phyloP scores from a whole-genome alignment of 768 basidiomycete genomes.

The Fomitopsis serialis region DNA sequence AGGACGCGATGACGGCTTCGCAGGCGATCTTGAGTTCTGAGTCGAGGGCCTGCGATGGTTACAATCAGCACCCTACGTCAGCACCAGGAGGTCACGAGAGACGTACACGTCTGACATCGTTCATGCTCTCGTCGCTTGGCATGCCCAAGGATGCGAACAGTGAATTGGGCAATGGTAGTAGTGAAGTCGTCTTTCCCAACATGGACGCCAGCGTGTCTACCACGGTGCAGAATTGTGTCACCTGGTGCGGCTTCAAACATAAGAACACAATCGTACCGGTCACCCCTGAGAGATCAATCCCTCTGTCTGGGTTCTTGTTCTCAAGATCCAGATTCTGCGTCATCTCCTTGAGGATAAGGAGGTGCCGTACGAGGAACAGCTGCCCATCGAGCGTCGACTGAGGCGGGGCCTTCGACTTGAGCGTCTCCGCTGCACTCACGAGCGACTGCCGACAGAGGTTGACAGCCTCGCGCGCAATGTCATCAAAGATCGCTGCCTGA shows the following conservation, averaged over 20 bases:
- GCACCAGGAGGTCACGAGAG: background rate
- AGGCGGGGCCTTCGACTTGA: conserved; percentile 46
- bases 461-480: conserved; percentile 93
- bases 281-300: conserved; percentile 44
- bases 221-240: background rate
- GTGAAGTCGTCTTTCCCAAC: conserved; percentile 52
- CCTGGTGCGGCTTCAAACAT: background rate
- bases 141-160: conserved; percentile 69
- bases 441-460: conserved; percentile 79
- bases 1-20: conserved; percentile 72
- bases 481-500: conserved; percentile 93
- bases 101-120: conserved; percentile 68
- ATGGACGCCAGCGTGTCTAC: conserved; percentile 54
- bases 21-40: conserved; percentile 79
- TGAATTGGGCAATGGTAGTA: conserved; percentile 61
- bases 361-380: conserved; percentile 86
- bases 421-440: conserved; percentile 59
- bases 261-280: conserved; percentile 46
- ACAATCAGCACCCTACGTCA: background rate
- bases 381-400: conserved; percentile 58
- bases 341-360: conserved; percentile 90
- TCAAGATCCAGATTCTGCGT: conserved; percentile 67
- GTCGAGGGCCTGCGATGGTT: conserved; percentile 66
- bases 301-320: conserved; percentile 37
- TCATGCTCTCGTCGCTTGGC: conserved; percentile 55